Evolutionary conservation across 352 stramenopile genomes (phyloP).

Genomic region (Phytopythium litorale): DNA sequence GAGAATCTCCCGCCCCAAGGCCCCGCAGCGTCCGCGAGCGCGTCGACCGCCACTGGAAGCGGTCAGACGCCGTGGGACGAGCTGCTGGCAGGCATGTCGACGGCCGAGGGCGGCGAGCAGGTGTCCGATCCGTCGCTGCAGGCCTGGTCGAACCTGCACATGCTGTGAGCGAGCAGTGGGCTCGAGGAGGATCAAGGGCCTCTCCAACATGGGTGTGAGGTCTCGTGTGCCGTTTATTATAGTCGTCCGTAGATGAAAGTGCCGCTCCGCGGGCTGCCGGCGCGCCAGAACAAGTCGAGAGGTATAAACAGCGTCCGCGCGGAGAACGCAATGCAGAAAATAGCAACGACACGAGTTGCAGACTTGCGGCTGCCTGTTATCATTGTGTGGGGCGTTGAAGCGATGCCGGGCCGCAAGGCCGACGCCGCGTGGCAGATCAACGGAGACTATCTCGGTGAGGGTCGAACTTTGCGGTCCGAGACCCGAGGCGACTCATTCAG

Average conservation of each 20-base stretch:
- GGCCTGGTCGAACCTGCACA: slow-evolving; percentile 69
- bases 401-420: no score
- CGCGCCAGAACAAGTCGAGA: no score
- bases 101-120: slow-evolving; percentile 27
- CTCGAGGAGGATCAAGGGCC: not conserved
- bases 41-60: slow-evolving; percentile 5
- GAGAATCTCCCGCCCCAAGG: slow-evolving; percentile 3
- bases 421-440: no score
- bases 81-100: slow-evolving; percentile 70
- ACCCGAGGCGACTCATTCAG: no score
- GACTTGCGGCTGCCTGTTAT: no score
- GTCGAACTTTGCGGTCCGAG: no score
- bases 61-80: slow-evolving; percentile 54
- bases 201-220: not conserved
- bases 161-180: slow-evolving; percentile 36
- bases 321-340: no score
- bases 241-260: slow-evolving; percentile 1
- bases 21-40: not conserved
- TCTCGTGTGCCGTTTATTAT: not conserved
- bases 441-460: no score
- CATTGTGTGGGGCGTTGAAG: no score
- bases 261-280: not conserved
- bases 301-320: no score
- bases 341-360: no score
- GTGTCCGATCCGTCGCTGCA: slow-evolving; percentile 54